phyloP scores from a whole-genome alignment of 257 asterid species.

The Anisodus tanguticus region DNA sequence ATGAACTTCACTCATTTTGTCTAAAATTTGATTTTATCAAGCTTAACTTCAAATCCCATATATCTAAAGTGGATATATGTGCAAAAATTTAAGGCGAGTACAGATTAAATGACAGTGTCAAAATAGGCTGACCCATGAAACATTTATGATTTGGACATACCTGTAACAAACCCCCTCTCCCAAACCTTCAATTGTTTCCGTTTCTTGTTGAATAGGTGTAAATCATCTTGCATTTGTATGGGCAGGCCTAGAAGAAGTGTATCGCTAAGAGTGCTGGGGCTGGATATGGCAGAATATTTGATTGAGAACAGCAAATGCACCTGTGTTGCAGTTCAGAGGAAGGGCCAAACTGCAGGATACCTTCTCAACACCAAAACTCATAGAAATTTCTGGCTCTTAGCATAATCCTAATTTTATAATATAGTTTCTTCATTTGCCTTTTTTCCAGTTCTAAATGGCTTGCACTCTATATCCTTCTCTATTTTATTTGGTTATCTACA shows the following conservation, averaged over 20 bases:
- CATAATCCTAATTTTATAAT: conserved; percentile 37
- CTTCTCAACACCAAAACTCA: conserved; percentile 73
- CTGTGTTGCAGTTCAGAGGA: conserved; percentile 78
- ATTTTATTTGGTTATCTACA: conserved; percentile 19
- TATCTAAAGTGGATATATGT: too few species aligned
- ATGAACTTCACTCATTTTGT: too few species aligned
- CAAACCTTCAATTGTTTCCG: neutral
- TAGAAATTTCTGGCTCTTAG: conserved; percentile 81
- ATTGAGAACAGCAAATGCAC: conserved; percentile 80
- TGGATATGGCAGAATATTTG: conserved; percentile 69
- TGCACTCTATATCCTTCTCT: neutral
- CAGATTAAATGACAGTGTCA: too few species aligned
- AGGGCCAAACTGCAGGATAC: conserved; percentile 72
- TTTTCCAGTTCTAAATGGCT: neutral
- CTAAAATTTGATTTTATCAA: too few species aligned
- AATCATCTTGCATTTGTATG: neutral
- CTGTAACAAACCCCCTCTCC: too few species aligned
- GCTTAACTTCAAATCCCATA: too few species aligned
- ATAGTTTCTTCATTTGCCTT: conserved; percentile 1
- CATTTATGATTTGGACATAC: too few species aligned
- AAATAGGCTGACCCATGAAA: too few species aligned
- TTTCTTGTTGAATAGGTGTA: neutral
- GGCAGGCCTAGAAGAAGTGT: conserved; percentile 54
- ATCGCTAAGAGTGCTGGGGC: conserved; percentile 58
- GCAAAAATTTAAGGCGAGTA: too few species aligned